Base-by-base conservation (phyloP, 768 basidiomycete species). In the Russula dissimulans region DNA sequence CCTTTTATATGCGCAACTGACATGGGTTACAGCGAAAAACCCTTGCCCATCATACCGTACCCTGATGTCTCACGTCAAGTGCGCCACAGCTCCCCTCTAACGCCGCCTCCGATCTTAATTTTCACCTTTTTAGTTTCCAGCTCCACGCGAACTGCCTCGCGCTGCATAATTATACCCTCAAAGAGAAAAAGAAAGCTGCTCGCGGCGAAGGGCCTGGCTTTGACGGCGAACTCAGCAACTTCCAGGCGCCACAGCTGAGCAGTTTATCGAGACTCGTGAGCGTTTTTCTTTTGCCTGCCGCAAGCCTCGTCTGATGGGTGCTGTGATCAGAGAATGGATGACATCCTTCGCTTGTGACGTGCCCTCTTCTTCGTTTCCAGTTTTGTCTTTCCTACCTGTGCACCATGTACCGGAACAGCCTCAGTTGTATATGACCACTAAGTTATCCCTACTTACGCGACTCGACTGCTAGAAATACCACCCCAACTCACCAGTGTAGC, bases 151-250 rank as follows among this genome's bases (percentile, higher is more conserved):
- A 55, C 18, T 50, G 38, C 22, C 56, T 44, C 39, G 61, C 10
- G 15, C 39, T 63, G 15, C 57, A 55, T 14, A 15, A 63, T 10
- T 59, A 51, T 45, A 63, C 62, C 39, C 51, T 36, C 6, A 9
- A 4, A 5, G 39, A 63, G 53, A 60, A 60, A 36, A 54, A 39
- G 52, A 60, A 43, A 38, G 47, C 45, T 7, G 46, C 36, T 11
- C 58, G 47, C 7, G 62, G 62, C 3, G 39, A 61, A 44, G 62
- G 57, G 12, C 14, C n/a, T 2, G 53, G 51, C 11, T 60, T 59
- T 5, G 61, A 59, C 14, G 61, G 61, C 1, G 62, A 63, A 39
- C 29, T 60, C 8, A 58, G 50, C 48, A 63, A 63, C 31, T 63
- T 63, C 29, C 62, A 63, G 29, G 48, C 26, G 14, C 62, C 62